A percentile compares a stretch with the other conserved stretches of the same genome.
Evolutionary conservation across 192 early-diverging fungal species (phyloP).

Genomic region (Umbelopsis sp.): DNA sequence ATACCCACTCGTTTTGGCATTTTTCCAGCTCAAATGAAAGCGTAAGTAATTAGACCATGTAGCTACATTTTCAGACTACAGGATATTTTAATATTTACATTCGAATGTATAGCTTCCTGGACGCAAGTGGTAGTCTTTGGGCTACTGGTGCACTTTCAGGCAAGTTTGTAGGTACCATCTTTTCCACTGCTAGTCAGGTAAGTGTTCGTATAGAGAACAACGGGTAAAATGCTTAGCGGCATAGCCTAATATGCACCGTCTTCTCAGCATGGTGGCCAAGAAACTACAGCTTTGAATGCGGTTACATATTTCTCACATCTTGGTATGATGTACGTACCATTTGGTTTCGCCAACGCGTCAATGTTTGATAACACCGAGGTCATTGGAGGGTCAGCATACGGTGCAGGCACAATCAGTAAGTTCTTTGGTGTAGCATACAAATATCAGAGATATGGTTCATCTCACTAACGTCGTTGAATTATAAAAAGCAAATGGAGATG

Average conservation of each 20-base stretch:
- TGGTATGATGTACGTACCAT: constrained; percentile 78
- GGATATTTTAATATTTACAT: background rate
- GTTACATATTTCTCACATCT: constrained; percentile 75
- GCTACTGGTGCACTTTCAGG: constrained; percentile 54
- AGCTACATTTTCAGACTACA: background rate
- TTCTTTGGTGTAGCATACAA: background rate
- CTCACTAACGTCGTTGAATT: background rate
- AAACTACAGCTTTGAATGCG: constrained; percentile 68
- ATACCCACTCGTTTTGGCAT: constrained; percentile 69
- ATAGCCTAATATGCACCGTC: background rate
- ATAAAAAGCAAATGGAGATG: constrained; percentile 56
- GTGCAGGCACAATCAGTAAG: constrained; percentile 31
- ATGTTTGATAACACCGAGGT: constrained; percentile 26
- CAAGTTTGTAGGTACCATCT: constrained; percentile 77
- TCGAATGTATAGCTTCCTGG: constrained; percentile 27
- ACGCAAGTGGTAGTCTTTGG: constrained; percentile 44
- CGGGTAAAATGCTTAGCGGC: background rate
- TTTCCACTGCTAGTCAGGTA: constrained; percentile 65
- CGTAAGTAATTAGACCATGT: constrained; percentile 23
- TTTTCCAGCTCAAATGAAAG: constrained; percentile 77
- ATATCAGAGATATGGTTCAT: too few relatives aligned
- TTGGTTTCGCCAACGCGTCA: constrained; percentile 49
- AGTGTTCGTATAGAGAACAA: background rate
- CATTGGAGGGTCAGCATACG: constrained; percentile 37
- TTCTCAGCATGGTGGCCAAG: constrained; percentile 74